Conservation (phyloP, 108 stramenopile species). For the Skeletonema costatum region DNA sequence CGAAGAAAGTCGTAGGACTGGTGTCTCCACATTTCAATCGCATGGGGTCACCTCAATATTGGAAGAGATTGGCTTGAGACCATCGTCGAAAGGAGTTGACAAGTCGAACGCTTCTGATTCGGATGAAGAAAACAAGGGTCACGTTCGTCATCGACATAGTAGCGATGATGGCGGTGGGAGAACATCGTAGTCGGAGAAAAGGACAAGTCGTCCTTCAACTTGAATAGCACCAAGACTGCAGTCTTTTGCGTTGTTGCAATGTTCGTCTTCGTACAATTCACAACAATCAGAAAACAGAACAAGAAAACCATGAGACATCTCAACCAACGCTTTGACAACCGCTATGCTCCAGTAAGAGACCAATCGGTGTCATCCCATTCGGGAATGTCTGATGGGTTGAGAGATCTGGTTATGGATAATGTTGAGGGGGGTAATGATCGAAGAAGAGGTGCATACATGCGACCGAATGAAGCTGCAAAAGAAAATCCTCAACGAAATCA, state of each 20-base stretch:
- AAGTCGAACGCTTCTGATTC: neutral
- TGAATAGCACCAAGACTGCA: neutral
- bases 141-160: slow-evolving; percentile 8
- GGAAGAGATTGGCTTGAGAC: slow-evolving; percentile 28
- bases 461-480: neutral
- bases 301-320: neutral
- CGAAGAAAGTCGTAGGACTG: slow-evolving; percentile 5
- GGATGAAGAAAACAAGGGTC: neutral
- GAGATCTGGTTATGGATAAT: slow-evolving; percentile 9
- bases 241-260: slow-evolving; percentile 1
- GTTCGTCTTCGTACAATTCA: neutral
- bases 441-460: slow-evolving; percentile 1
- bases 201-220: neutral
- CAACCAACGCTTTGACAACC: neutral
- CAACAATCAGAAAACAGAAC: neutral
- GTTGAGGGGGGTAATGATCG: slow-evolving; percentile 6
- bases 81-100: neutral
- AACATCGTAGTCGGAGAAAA: neutral
- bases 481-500: neutral
- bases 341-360: neutral
- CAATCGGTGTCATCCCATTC: neutral
- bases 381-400: neutral
- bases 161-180: slow-evolving; percentile 8
- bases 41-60: slow-evolving; percentile 20
- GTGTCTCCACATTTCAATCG: slow-evolving; percentile 6